Evolutionary conservation across 1,284 basidiomycete species (phyloP).

Genomic region (Moesziomyces sp.): DNA sequence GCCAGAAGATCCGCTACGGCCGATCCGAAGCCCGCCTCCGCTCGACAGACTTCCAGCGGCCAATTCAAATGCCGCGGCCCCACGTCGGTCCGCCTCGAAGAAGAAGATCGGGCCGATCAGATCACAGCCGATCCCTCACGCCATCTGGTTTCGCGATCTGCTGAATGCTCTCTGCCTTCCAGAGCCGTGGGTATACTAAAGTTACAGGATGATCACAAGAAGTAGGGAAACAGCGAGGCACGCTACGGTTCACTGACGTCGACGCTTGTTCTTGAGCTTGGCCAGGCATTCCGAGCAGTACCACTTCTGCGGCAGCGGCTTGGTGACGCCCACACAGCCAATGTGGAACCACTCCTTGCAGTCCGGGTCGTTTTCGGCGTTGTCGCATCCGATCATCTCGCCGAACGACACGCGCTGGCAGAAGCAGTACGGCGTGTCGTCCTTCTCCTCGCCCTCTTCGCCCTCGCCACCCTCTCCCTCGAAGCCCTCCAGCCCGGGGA

Average conservation of each 20-base stretch:
- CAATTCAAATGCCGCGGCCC: constrained; percentile 3
- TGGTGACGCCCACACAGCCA: constrained; percentile 64
- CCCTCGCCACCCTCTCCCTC: constrained; percentile 49
- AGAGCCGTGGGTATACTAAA: constrained; percentile 8
- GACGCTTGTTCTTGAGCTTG: constrained; percentile 48
- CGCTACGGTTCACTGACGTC: constrained; percentile 26
- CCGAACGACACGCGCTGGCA: constrained; percentile 66
- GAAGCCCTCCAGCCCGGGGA: constrained; percentile 30
- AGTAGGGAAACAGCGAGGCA: neutral
- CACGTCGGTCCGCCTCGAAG: neutral
- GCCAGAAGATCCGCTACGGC: neutral
- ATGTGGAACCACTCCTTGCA: constrained; percentile 68
- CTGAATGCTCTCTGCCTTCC: neutral
- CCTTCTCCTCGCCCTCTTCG: constrained; percentile 54
- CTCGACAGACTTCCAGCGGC: neutral
- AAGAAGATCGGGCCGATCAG: constrained; percentile 1
- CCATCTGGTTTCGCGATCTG: neutral
- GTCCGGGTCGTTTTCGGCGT: constrained; percentile 54
- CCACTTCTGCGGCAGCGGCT: constrained; percentile 65
- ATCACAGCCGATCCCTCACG: neutral
- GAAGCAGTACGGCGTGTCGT: constrained; percentile 66
- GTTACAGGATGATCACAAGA: neutral
- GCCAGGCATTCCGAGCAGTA: constrained; percentile 57
- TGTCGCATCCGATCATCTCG: constrained; percentile 64
- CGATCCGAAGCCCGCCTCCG: neutral